Evolutionary conservation across 768 basidiomycete genomes (phyloP), one percentile per base, ranked within the genome.

Genomic region (Kondoa malvinella): DNA sequence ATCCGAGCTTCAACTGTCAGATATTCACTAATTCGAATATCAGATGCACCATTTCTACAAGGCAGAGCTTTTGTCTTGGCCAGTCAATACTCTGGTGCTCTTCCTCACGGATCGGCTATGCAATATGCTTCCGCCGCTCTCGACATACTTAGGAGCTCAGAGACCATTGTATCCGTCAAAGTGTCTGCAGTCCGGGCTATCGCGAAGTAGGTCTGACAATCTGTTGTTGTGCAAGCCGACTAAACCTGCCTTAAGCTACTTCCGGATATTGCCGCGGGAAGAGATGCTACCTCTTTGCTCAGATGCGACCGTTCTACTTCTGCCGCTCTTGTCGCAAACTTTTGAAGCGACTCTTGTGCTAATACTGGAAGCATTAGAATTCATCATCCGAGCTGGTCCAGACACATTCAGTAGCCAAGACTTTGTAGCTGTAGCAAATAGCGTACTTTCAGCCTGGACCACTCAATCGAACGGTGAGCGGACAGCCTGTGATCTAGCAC

Each of bases 61-160:
- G 95, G 94, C 14, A 83, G 95, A 69, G 88, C 85, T 0, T 95
- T 96, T 69, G 89, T 97, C 58, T 92, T 96, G 72, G 90, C 92
- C 1, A 91, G 89, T 74, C 87, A 91, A 74, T 96, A 85, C 74
- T 82, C 88, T 0, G 83, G 84, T 71, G 77, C 87, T 12, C 80
- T 96, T 2, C 87, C 90, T 0, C 72, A 81, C 15, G 80, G 84
- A 67, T 80, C 92, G 61, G 85, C 88, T 1, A 83, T 83, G 0
- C 89, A 92, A 73, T 97, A 96, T 75, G 80, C 97, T 34, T 85
- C 87, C 27, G 89, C 89, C 2, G 87, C 92, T 0, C 80, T 95
- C 32, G 84, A 86, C 65, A 91, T 89, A 8, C 82, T 99, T 8
- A 89, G 92, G 77, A 82, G 85, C 0, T 72, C 75, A 26, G 83